Evolutionary conservation across 2,329 filamentous ascomycete species (phyloP).

Genomic region (Penicillium sp.): DNA sequence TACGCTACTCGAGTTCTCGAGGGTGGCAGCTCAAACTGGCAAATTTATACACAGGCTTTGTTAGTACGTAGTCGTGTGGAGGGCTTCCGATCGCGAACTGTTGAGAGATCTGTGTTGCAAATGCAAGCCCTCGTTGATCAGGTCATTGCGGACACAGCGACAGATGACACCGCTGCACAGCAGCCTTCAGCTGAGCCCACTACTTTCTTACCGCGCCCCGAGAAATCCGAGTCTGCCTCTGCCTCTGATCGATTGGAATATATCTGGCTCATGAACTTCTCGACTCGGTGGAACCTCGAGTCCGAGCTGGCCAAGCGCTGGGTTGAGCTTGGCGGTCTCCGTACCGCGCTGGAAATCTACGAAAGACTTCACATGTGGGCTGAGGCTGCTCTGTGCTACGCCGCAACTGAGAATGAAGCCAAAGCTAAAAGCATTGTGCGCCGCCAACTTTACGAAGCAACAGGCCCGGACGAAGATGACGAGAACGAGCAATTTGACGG

Average conservation of each 20-base stretch:
- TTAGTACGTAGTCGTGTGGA: conserved; percentile 88
- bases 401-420: conserved; percentile 73
- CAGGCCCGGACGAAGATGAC: conserved; percentile 46
- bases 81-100: conserved; percentile 77
- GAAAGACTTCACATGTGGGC: conserved; percentile 91
- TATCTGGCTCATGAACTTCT: conserved; percentile 78
- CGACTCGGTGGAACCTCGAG: conserved; percentile 90
- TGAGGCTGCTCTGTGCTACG: conserved; percentile 87
- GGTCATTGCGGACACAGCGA: conserved; percentile 78
- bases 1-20: conserved; percentile 85
- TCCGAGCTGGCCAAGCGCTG: conserved; percentile 90
- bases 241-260: conserved; percentile 75
- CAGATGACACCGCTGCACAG: conserved; percentile 37
- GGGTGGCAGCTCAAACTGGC: conserved; percentile 93
- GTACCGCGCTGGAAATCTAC: conserved; percentile 93
- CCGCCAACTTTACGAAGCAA: conserved; percentile 72
- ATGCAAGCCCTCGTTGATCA: conserved; percentile 95
- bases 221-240: conserved; percentile 70
- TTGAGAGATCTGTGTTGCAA: conserved; percentile 86
- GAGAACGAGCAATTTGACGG: conserved; percentile 63
- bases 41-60: conserved; percentile 91
- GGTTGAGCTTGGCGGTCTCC: conserved; percentile 80
- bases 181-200: conserved; percentile 53
- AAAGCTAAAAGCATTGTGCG: conserved; percentile 76
- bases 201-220: conserved; percentile 76